phyloP scores from a whole-genome alignment of 352 stramenopile species.

The Peronospora belbahrii region DNA sequence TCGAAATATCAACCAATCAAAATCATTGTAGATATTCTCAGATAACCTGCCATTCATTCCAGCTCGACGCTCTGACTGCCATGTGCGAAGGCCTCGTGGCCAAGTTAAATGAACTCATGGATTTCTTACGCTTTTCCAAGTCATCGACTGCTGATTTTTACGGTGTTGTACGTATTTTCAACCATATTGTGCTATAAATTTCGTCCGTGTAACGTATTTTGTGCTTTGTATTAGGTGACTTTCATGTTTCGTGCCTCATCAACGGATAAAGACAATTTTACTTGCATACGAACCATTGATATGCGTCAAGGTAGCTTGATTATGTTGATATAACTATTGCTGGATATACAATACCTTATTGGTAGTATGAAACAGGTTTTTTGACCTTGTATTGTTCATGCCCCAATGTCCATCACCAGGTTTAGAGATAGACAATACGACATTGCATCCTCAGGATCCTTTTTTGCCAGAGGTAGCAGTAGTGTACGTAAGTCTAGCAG shows the following conservation, averaged over 20 bases:
- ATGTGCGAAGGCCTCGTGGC: constrained; percentile 64
- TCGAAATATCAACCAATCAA: too few relatives aligned
- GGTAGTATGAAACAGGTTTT: not conserved
- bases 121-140: constrained; percentile 66
- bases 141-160: constrained; percentile 38
- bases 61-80: constrained; percentile 22
- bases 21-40: too few relatives aligned
- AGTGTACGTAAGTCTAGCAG: constrained; percentile 63
- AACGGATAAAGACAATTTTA: constrained; percentile 35
- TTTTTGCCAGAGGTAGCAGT: constrained; percentile 58
- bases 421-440: constrained; percentile 43
- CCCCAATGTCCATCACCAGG: constrained; percentile 14
- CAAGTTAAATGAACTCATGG: constrained; percentile 82
- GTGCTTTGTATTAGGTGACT: constrained; percentile 41
- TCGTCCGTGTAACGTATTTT: not conserved
- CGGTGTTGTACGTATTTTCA: constrained; percentile 34
- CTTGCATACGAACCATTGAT: constrained; percentile 69
- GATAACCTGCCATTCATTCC: too few relatives aligned
- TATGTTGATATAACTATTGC: not conserved
- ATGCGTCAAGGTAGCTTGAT: constrained; percentile 64
- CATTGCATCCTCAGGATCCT: constrained; percentile 39
- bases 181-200: not conserved
- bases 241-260: constrained; percentile 67
- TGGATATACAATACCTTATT: not conserved
- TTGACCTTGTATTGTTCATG: not conserved